Evolutionary conservation across 495 filamentous ascomycete genomes (phyloP), one percentile per base, ranked within the genome.

Genomic region (Neurospora cerealis): DNA sequence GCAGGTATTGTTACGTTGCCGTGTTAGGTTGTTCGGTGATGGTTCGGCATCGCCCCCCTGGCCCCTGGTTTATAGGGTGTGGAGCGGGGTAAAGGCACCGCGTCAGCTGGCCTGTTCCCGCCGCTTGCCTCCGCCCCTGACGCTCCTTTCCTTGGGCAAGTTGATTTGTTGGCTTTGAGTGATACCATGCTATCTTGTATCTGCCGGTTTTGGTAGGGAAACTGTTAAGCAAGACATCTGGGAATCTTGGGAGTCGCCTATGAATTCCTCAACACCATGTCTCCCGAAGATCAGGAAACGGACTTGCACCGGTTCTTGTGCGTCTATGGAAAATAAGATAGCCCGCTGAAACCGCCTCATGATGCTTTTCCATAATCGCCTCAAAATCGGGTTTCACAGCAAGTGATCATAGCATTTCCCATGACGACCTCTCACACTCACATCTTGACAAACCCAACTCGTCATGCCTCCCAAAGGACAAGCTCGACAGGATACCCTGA

Each of bases 1-100:
- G 17, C 41, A 42, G 38, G 70, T 34, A n/a, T 69, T 62, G 48
- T 36, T 24, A 21, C 21, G 72, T 71, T 75, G 75, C 46, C 19
- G 42, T 46, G 71, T 74, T 42, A 2, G 2, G 41, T 42, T 73
- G 71, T 69, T 79, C 78, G 78, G 78, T 48, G 78, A 70, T 79
- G 74, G 75, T 72, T 79, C 78, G 78, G 78, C 66, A 79, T 78
- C 73, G 13, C 24, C 37, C 38, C 34, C 66, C 40, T 6, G 15
- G 7, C n/a, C 54, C 54, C 2, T 62, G 28, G 15, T 34, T 24
- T 19, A 9, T 34, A 66, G 28, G 54, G 28, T 66, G 15, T 28
- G 62, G 38, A 75, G 72, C 74, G 72, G 72, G 74, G 72, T 71
- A 73, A 40, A 46, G 17, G 21, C 54, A 69, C 21, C 54, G 54